Base-by-base conservation (phyloP, 306 rosid species). In the Vicia sativa region DNA sequence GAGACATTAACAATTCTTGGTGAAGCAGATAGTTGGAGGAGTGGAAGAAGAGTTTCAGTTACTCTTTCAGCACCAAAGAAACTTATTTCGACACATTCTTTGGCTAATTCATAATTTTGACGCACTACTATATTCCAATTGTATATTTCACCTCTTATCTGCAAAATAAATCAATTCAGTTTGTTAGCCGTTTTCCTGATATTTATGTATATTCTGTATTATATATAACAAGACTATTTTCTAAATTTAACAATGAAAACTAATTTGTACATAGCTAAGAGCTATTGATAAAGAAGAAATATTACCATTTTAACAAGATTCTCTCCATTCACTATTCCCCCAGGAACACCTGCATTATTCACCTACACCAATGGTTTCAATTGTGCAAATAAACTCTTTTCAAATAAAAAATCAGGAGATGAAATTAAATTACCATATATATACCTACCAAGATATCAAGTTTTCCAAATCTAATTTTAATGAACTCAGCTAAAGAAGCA, bases 1-100 rank as follows among this genome's bases (percentile, higher is more conserved):
- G 88, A 80, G 62, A 87, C 78, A 50, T 80, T 87, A 25, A 87
- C 84, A 58, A 87, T 81, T 67, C 81, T 77, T 3, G 88, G 95
- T 10, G 90, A 83, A 45, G 73, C 50, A 3, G 95, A 87, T 16
- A 79, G 46, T 29, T 78, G 85, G 21, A 85, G 88, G 6, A 83
- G 67, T n/a, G 88, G 84, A 77, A 85, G 71, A 50, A 87, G 87
- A 14, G 87, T 75, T 74, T 85, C 83, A 7, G 81, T 46, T 11
- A 76, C 81, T 75, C 82, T 75, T 70, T 72, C 82, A 3, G 88
- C 74, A 11, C 95, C 88, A 63, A 83, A 70, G 48, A 79, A 87
- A 37, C 83, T 82, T 1, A 70, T 78, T 65, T 82, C 68, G 16
- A 85, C 61, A 65, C 93, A 78, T 82, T 65, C 77, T 74, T 80